Conservation (phyloP, 257 asterid species). For the Solanum lignicaule region DNA sequence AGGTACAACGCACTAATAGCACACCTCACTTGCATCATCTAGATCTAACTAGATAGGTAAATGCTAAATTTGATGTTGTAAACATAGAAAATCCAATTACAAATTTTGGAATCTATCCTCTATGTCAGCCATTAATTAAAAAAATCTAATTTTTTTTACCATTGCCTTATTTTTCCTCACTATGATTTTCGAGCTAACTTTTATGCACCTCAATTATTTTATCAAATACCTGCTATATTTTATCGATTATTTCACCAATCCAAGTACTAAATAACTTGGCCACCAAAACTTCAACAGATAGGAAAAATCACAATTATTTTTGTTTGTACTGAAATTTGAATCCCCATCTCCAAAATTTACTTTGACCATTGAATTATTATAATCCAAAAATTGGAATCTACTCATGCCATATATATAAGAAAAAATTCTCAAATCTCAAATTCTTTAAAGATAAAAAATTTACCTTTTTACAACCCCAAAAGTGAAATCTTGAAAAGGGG, state of each 20-base stretch:
- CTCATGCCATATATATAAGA: background rate
- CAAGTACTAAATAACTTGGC: accelerated
- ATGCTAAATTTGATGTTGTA: background rate
- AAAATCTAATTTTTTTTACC: background rate
- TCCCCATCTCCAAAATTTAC: background rate
- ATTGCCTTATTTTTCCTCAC: background rate
- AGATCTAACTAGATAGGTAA: background rate
- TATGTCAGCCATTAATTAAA: background rate
- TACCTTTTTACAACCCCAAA: background rate
- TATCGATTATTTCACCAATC: too few species aligned
- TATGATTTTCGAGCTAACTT: background rate
- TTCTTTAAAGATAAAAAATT: background rate
- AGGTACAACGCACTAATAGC: background rate
- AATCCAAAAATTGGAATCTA: background rate
- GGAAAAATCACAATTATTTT: background rate
- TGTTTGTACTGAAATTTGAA: background rate
- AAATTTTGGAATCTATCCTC: background rate
- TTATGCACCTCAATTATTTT: background rate
- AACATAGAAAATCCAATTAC: background rate
- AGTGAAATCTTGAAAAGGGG: background rate
- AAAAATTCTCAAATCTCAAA: background rate
- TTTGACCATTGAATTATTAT: background rate
- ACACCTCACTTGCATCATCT: background rate
- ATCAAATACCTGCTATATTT: accelerated
- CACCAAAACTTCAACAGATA: background rate